These are phyloP conservation scores for Rhizopus stolonifer DNA, from an alignment of 371 early-diverging fungal genomes.

Conservation along the genomic window DNA sequence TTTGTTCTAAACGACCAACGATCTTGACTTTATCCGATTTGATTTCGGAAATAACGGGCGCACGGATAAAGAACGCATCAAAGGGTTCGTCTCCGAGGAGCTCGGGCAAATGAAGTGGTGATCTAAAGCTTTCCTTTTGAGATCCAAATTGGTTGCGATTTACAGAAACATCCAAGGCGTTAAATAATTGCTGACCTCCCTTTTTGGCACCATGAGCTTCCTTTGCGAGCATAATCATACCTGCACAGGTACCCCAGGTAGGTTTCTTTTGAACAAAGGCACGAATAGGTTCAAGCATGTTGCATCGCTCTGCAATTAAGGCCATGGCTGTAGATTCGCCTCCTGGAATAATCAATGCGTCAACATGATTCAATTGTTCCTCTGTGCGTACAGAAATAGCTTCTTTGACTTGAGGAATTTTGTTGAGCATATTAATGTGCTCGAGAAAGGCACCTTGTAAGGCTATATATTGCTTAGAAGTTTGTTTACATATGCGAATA, in stretches of 20 bases:
- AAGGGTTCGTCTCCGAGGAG: conserved; percentile 56
- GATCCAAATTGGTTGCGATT: conserved; percentile 93
- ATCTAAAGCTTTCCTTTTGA: conserved; percentile 88
- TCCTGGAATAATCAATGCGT: conserved; percentile 93
- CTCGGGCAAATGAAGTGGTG: conserved; percentile 63
- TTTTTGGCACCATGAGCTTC: conserved; percentile 73
- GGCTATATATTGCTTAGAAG: conserved; percentile 42
- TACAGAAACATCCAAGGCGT: conserved; percentile 81
- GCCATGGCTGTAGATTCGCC: conserved; percentile 95
- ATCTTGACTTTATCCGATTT: conserved; percentile 69
- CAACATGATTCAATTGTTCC: conserved; percentile 65
- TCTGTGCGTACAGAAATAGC: conserved; percentile 71
- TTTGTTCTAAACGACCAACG: conserved; percentile 54
- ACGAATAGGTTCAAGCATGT: conserved; percentile 74
- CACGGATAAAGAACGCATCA: conserved; percentile 92
- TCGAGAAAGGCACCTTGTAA: conserved; percentile 94
- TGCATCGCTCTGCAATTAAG: conserved; percentile 82
- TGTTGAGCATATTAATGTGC: conserved; percentile 79
- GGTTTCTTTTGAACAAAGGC: conserved; percentile 74
- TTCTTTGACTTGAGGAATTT: conserved; percentile 56
- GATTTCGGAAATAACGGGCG: conserved; percentile 83
- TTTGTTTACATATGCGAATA: neutral
- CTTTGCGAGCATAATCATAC: conserved; percentile 88
- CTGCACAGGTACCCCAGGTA: conserved; percentile 97
- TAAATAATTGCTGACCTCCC: conserved; percentile 84